A percentile compares a stretch with the other conserved stretches of the same genome.
phyloP scores from a whole-genome alignment of 495 filamentous ascomycete genomes.

The Penicillium simplicissimum region DNA sequence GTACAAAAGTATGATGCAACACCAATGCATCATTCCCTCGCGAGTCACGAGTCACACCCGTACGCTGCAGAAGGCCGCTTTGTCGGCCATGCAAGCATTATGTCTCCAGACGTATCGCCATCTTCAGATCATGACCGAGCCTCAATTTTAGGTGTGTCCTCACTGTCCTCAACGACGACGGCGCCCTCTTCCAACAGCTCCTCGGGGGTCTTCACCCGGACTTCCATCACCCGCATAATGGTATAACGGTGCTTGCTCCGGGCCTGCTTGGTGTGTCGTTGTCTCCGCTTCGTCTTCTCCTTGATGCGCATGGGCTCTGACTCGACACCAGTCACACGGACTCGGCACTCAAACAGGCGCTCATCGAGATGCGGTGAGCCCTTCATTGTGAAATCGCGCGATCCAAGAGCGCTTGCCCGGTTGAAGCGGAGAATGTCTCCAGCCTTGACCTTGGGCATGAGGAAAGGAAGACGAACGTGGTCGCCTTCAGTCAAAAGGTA shows the following conservation, averaged over 20 bases:
- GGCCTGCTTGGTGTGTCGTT: constrained; percentile 69
- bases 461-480: constrained; percentile 88
- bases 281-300: constrained; percentile 92
- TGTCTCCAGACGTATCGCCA: background rate
- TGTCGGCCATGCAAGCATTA: background rate
- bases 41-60: constrained; percentile 1
- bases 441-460: constrained; percentile 76
- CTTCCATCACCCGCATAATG: constrained; percentile 77
- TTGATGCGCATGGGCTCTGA: constrained; percentile 81
- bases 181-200: constrained; percentile 52
- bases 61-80: background rate
- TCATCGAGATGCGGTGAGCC: constrained; percentile 78
- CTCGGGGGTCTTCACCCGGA: constrained; percentile 66
- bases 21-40: constrained; percentile 22
- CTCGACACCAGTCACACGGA: constrained; percentile 83
- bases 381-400: constrained; percentile 85
- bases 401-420: constrained; percentile 75
- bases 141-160: constrained; percentile 27
- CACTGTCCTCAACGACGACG: constrained; percentile 38
- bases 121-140: constrained; percentile 25
- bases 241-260: constrained; percentile 88
- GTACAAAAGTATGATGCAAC: constrained; percentile 38
- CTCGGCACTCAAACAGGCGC: constrained; percentile 78
- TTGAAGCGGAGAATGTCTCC: constrained; percentile 87
- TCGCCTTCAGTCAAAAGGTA: constrained; percentile 92